These are phyloP conservation scores for Emericellopsis atlantica DNA, from an alignment of 2,329 filamentous ascomycete genomes.

Conservation along the genomic window DNA sequence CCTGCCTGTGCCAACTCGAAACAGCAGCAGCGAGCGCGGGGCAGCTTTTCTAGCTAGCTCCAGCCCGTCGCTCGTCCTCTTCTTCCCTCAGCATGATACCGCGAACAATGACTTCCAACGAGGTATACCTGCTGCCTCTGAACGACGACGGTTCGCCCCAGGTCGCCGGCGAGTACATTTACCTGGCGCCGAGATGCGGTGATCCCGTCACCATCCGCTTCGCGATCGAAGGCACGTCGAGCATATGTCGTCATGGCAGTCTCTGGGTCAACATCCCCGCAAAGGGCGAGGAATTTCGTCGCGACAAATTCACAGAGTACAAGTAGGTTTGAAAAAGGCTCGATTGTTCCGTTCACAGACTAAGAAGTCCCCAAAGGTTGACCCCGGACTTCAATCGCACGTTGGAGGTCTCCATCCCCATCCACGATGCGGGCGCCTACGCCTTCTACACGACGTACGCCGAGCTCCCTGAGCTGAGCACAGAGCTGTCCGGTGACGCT, in stretches of 20 bases:
- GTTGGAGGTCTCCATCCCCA: conserved; percentile 79
- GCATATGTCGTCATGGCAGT: conserved; percentile 87
- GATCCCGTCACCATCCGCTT: conserved; percentile 76
- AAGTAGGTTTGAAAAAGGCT: conserved; percentile 46
- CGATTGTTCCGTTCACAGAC: background rate
- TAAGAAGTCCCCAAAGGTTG: conserved; percentile 42
- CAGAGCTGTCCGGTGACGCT: conserved; percentile 9
- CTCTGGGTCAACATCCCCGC: conserved; percentile 94
- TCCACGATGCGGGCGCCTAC: conserved; percentile 75
- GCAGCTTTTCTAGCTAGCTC: conserved; percentile 1
- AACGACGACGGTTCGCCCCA: conserved; percentile 89
- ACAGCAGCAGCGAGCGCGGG: conserved; percentile 2
- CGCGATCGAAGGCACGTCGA: conserved; percentile 86
- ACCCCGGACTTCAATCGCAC: conserved; percentile 85
- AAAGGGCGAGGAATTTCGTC: conserved; percentile 60
- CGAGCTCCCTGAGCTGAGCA: conserved; percentile 58
- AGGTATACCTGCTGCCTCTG: conserved; percentile 80
- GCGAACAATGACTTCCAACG: conserved; percentile 49
- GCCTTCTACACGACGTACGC: conserved; percentile 90
- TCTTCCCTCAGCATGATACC: conserved; percentile 37
- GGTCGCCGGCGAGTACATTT: conserved; percentile 81
- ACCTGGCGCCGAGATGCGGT: conserved; percentile 62
- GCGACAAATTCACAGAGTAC: conserved; percentile 73
- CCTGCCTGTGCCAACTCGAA: background rate
- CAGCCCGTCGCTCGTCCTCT: conserved; percentile 8